phyloP scores from a whole-genome alignment of 257 asterid genomes.

The Solanum rostratum region DNA sequence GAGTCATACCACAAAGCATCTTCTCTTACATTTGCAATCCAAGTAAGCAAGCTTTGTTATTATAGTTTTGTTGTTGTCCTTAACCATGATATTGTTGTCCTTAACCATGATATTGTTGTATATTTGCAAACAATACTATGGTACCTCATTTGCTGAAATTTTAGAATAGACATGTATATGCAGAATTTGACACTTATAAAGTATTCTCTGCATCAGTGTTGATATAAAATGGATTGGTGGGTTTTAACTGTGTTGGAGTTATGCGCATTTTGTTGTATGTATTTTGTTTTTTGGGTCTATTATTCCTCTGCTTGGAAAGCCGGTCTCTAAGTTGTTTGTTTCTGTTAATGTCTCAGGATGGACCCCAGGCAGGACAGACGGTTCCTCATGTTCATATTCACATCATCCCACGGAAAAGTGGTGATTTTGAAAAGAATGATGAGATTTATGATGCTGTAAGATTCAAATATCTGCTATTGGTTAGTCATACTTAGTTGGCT shows the following conservation, averaged over 20 bases:
- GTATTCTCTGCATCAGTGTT: background rate
- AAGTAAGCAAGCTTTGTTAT: conserved; percentile 40
- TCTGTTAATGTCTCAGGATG: conserved; percentile 43
- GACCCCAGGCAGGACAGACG: conserved; percentile 89
- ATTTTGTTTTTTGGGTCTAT: background rate
- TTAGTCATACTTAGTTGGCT: background rate
- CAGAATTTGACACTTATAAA: background rate
- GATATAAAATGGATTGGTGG: background rate
- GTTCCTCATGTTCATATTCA: conserved; percentile 89
- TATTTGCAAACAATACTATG: background rate
- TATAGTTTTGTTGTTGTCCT: background rate
- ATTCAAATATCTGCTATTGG: background rate
- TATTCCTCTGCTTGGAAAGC: background rate
- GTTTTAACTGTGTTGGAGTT: background rate
- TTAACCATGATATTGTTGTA: background rate
- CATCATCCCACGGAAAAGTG: conserved; percentile 70
- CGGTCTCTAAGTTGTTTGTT: background rate
- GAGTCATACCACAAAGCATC: conserved; percentile 85
- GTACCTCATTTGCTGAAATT: background rate
- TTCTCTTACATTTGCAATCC: conserved; percentile 72
- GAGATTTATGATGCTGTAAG: conserved; percentile 90
- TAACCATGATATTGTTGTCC: background rate
- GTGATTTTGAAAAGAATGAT: conserved; percentile 75
- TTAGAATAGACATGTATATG: background rate
- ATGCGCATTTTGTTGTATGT: background rate